Conservation (phyloP, 345 rosid genomes). For the Eucalyptus lansdowneana region DNA sequence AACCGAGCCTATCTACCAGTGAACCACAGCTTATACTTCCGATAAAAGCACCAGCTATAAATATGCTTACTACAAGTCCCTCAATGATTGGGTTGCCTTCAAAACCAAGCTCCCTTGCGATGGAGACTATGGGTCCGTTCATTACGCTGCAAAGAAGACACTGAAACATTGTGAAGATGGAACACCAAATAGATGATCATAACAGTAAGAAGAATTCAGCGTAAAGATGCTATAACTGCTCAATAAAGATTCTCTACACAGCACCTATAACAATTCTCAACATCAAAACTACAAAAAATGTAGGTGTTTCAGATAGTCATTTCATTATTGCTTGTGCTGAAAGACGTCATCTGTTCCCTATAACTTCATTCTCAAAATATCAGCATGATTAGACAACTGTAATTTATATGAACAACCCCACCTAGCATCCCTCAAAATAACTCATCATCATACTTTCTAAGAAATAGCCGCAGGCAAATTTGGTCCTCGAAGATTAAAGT, state of each 20-base stretch:
- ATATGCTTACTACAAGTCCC: constrained; percentile 80
- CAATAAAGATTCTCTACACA: neutral
- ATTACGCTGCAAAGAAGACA: constrained; percentile 38
- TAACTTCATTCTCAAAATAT: neutral
- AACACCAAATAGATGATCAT: neutral
- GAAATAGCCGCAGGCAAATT: neutral
- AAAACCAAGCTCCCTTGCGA: constrained; percentile 65
- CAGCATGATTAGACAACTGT: neutral
- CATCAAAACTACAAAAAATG: neutral
- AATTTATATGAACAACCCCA: neutral
- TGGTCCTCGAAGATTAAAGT: neutral
- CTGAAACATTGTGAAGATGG: neutral
- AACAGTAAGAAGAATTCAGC: neutral
- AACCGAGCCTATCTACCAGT: constrained; percentile 53
- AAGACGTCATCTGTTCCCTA: neutral
- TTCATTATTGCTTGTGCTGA: neutral
- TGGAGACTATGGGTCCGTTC: constrained; percentile 74
- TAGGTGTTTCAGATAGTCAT: neutral
- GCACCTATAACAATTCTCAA: neutral
- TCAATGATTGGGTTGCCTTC: constrained; percentile 59
- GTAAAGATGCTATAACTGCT: neutral
- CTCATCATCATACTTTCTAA: neutral
- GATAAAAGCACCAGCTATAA: constrained; percentile 67
- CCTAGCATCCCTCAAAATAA: neutral
- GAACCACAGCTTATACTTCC: constrained; percentile 59